A percentile compares a stretch with the other conserved stretches of the same genome.
Evolutionary conservation across 1,139 yeast species (phyloP).

Genomic region (Barnettozyma hawaiiensis): DNA sequence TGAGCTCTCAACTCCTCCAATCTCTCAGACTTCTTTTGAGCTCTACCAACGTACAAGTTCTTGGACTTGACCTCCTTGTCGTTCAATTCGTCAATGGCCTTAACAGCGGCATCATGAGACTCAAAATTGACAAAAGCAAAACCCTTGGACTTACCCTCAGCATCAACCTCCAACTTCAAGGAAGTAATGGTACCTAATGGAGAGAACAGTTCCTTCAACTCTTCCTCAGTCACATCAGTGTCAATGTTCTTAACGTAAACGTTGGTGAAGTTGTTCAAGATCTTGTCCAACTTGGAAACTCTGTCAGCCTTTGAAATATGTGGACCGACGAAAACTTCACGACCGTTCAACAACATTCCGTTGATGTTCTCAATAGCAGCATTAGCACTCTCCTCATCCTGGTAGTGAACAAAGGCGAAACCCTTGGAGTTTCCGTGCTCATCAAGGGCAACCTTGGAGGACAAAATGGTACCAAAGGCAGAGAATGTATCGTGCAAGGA

Average conservation of each 20-base stretch:
- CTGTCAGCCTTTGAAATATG: slow-evolving; percentile 94
- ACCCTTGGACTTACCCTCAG: slow-evolving; percentile 88
- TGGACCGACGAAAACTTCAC: slow-evolving; percentile 93
- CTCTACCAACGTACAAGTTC: slow-evolving; percentile 93
- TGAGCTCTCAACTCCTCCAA: slow-evolving; percentile 93
- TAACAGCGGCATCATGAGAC: slow-evolving; percentile 78
- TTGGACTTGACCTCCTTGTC: slow-evolving; percentile 82
- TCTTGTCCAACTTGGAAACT: slow-evolving; percentile 87
- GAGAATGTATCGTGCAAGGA: slow-evolving; percentile 97
- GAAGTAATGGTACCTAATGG: slow-evolving; percentile 82
- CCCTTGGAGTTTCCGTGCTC: slow-evolving; percentile 88
- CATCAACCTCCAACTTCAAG: slow-evolving; percentile 73
- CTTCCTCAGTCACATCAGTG: slow-evolving; percentile 63
- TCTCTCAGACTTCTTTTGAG: slow-evolving; percentile 99
- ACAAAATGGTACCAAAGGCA: slow-evolving; percentile 92
- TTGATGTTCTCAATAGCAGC: slow-evolving; percentile 96
- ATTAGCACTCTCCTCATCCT: slow-evolving; percentile 85
- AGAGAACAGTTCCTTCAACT: slow-evolving; percentile 67
- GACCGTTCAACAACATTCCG: slow-evolving; percentile 97
- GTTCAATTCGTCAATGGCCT: slow-evolving; percentile 90
- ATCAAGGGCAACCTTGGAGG: slow-evolving; percentile 97
- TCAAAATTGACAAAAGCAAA: slow-evolving; percentile 94
- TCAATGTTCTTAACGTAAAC: slow-evolving; percentile 90
- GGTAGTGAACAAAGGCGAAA: slow-evolving; percentile 97
- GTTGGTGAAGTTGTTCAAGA: slow-evolving; percentile 92